Evolutionary conservation across 129 eudicot genomes (phyloP), one percentile per base, ranked within the genome.

Genomic region (Flaveria linearis): DNA sequence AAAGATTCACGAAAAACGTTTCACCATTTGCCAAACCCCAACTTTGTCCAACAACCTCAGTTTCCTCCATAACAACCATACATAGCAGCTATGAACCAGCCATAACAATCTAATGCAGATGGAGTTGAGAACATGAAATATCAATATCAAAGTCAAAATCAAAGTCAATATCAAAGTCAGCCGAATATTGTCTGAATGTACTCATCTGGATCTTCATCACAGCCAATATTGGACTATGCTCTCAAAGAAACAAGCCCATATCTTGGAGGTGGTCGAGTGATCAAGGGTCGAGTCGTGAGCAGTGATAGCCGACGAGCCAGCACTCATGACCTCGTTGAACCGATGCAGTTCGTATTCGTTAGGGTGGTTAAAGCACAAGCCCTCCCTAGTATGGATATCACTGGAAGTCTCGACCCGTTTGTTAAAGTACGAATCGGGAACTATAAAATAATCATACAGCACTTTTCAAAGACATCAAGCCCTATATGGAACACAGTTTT

Each of bases 401-500:
- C 98, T 0, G 97, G 96, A 50, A 84, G 97, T 67, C 92, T 85
- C 33, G 98, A 93, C 80, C 98, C 98, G 0, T 93, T 85, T 52
- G 98, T 93, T 3, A 96, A 90, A 85, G 98, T 93, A 17, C 81
- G 84, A 36, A 83, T 90, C 5, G 98, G 98, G 45, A 93, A 93
- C 76, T 93, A 93, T 70, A 88, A 81, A 87, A 97, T 97, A 46
- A 85, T 85, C 76, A 93, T 97, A 2, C 82, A 50, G 41, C 94
- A 93, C 72, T 88, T 86, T 30, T 89, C 84, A 20, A 90, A 90
- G 68, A 81, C 36, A 28, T 80, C 84, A n/a, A 83, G 77, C 74
- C 98, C 98, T 0, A 96, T 90, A 80, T 93, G 98, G 98, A 90
- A 90, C 72, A 63, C 78, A 2, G 96, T 93, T 58, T 93, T 93